Base-by-base conservation (phyloP, 2,329 filamentous ascomycete genomes). In the Aureobasidium uvarum region DNA sequence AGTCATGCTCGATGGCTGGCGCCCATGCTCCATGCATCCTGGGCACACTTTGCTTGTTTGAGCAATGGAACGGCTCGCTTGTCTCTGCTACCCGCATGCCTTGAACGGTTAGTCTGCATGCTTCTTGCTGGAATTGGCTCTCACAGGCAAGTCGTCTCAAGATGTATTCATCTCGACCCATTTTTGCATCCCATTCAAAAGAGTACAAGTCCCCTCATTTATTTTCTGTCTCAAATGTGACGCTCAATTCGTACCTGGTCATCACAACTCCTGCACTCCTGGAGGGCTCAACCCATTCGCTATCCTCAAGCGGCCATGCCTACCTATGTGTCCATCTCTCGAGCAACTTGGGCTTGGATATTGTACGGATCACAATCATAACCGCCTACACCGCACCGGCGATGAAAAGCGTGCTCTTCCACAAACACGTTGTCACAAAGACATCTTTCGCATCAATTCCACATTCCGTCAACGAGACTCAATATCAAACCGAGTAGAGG, bases 1-100 rank as follows among this genome's bases (percentile, higher is more conserved):
- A 39, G 31, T 31, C 45, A 62, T 62, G 45, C 45, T 62, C 45
- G n/a, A 62, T 51, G 56, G 4, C 55, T 59, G 39, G 41, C 45
- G 58, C 45, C 58, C 41, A 62, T 62, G 58, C 58, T 62, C 7
- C 58, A 48, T 62, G 45, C 58, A 62, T 39, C 11, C 45, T 41
- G 58, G 58, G 18, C 33, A 62, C 58, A 62, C 58, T 51, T 62
- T 50, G 58, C 58, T 50, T 46, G 13, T 62, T 50, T 33, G 46
- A 62, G 46, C 46, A 38, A 51, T 33, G 16, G 45, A 46, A 51
- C 56, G 56, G 43, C 41, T 60, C 56, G 31, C 56, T 48, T 46
- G 56, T 48, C 45, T 51, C 16, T 48, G 13, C 46, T 50, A 51
- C 45, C 20, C 20, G 56, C 28, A 2, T 25, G 20, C 58, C 58